These are phyloP conservation scores for Fusarium staphyleae DNA, from an alignment of 2,329 filamentous ascomycete genomes.

Conservation along the genomic window DNA sequence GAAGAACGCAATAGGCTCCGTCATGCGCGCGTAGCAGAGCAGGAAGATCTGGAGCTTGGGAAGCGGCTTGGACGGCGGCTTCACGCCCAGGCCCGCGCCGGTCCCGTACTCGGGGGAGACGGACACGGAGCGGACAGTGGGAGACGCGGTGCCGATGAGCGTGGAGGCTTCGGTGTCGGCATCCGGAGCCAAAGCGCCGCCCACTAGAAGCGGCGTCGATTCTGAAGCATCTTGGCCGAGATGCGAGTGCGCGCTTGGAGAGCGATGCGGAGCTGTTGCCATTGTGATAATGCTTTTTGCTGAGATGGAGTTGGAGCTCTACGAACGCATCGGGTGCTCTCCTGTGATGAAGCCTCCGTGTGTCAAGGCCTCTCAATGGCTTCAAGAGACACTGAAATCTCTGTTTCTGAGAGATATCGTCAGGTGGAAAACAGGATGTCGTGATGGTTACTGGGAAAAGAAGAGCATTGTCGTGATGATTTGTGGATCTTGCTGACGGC, in stretches of 20 bases:
- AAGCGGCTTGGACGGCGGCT: constrained; percentile 22
- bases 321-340: background rate
- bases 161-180: constrained; percentile 39
- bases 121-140: constrained; percentile 16
- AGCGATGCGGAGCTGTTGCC: constrained; percentile 8
- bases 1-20: constrained; percentile 85
- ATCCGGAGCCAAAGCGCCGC: constrained; percentile 23
- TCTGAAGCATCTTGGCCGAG: constrained; percentile 25
- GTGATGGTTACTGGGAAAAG: no score
- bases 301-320: background rate
- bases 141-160: constrained; percentile 32
- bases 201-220: constrained; percentile 32
- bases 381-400: background rate
- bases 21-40: constrained; percentile 74
- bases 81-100: background rate
- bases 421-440: background rate
- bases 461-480: constrained; percentile 11
- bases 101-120: constrained; percentile 8
- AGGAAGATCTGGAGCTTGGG: constrained; percentile 71
- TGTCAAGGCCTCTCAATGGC: background rate
- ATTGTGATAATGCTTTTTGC: constrained; percentile 12
- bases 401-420: background rate
- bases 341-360: no score
- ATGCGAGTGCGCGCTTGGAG: constrained; percentile 9
- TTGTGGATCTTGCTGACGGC: constrained; percentile 20